Conservation (phyloP, 169 alveolate species). For the Plasmodium falciparum region DNA sequence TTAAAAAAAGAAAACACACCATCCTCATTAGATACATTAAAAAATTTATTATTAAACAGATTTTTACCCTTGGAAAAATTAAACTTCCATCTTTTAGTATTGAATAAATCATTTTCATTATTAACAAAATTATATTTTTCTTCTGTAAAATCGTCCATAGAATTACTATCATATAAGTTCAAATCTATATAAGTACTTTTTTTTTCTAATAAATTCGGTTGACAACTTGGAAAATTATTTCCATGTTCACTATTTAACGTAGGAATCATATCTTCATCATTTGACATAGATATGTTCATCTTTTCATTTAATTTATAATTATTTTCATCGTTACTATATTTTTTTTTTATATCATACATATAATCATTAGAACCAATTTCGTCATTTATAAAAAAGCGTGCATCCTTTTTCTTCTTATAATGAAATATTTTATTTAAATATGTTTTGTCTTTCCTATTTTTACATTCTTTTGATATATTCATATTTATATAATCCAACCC, state of each 20-base stretch:
- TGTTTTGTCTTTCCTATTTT: too few relatives aligned
- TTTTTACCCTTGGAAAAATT: conserved; percentile 42
- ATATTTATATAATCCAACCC: too few relatives aligned
- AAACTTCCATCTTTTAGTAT: conserved; percentile 9
- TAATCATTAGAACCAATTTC: not conserved
- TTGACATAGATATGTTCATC: not conserved
- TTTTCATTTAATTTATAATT: not conserved
- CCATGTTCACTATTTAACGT: not conserved
- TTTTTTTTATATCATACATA: not conserved
- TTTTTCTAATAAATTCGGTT: conserved; percentile 8
- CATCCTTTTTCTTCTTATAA: not conserved
- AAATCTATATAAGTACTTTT: conserved; percentile 6
- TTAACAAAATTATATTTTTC: conserved; percentile 26
- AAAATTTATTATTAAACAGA: conserved; percentile 11
- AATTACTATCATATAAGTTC: conserved; percentile 2
- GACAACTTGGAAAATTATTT: not conserved
- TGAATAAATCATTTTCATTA: conserved; percentile 50
- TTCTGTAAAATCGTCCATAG: not conserved
- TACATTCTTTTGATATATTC: too few relatives aligned
- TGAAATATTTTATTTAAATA: too few relatives aligned
- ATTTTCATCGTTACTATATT: not conserved
- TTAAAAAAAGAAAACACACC: conserved; percentile 44
- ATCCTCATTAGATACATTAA: conserved; percentile 30
- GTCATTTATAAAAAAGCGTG: not conserved
- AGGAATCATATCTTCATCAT: not conserved